Evolutionary conservation across 495 filamentous ascomycete species (phyloP).

Genomic region (Pyrenula massariospora): DNA sequence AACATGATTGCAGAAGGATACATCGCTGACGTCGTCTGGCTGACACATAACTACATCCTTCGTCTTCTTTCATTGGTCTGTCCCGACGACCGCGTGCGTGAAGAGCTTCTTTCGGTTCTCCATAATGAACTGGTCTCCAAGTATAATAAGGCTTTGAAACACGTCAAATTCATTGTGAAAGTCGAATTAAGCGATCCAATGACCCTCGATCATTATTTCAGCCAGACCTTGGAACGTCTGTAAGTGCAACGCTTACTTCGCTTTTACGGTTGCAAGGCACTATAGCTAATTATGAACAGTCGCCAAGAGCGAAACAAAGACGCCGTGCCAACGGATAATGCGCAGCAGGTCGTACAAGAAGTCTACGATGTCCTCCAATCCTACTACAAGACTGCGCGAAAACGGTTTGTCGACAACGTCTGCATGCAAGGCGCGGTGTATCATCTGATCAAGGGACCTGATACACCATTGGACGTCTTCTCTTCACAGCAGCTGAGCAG

Average conservation of each 20-base stretch:
- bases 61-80: slow-evolving; percentile 22
- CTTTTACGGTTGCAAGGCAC: neutral
- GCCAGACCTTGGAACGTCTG: slow-evolving; percentile 28
- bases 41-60: slow-evolving; percentile 36
- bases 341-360: slow-evolving; percentile 29
- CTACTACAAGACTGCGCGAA: slow-evolving; percentile 49
- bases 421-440: slow-evolving; percentile 29
- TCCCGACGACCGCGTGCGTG: slow-evolving; percentile 21
- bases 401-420: slow-evolving; percentile 45
- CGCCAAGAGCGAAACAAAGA: neutral
- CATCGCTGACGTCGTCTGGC: slow-evolving; percentile 28
- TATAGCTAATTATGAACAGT: neutral
- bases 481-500: slow-evolving; percentile 21
- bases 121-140: slow-evolving; percentile 26
- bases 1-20: slow-evolving; percentile 28
- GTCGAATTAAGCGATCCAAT: slow-evolving; percentile 33
- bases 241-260: no score
- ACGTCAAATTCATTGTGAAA: slow-evolving; percentile 32
- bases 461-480: slow-evolving; percentile 21
- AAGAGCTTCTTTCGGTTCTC: slow-evolving; percentile 25
- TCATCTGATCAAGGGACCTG: slow-evolving; percentile 21
- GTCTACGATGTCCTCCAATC: slow-evolving; percentile 45
- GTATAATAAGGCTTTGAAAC: slow-evolving; percentile 31
- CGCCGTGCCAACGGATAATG: slow-evolving; percentile 28
- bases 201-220: slow-evolving; percentile 45